A percentile compares a stretch with the other conserved stretches of the same genome.
Evolutionary conservation across 176 grass and related monocot genomes (phyloP).

Genomic region (Oryza meridionalis): DNA sequence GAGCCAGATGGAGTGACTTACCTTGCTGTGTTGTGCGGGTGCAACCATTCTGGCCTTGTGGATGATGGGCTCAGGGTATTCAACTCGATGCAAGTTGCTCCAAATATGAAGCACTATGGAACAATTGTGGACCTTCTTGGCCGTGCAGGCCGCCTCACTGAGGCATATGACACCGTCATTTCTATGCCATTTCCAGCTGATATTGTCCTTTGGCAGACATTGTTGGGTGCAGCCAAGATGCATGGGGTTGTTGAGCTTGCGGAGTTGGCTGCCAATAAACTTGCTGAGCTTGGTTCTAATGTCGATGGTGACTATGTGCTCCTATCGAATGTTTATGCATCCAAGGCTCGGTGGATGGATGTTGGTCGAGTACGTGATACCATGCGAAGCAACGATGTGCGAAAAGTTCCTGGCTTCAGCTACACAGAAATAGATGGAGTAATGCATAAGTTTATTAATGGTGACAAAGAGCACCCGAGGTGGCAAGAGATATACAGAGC

Average conservation of each 20-base stretch:
- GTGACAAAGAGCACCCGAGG: constrained; percentile 63
- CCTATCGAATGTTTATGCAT: constrained; percentile 82
- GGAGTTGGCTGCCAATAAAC: constrained; percentile 60
- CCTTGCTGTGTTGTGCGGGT: constrained; percentile 69
- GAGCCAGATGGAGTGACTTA: constrained; percentile 72
- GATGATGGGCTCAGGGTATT: constrained; percentile 75
- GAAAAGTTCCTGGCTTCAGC: constrained; percentile 82
- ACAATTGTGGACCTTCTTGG: constrained; percentile 82
- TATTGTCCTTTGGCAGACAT: constrained; percentile 82
- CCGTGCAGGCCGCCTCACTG: constrained; percentile 58
- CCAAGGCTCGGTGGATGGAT: constrained; percentile 68
- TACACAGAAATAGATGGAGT: constrained; percentile 71
- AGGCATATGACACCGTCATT: constrained; percentile 66
- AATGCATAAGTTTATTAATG: constrained; percentile 80
- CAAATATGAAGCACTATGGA: constrained; percentile 82
- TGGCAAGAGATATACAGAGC: constrained; percentile 68
- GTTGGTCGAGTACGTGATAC: constrained; percentile 71
- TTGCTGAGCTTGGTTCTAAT: constrained; percentile 74
- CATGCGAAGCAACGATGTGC: constrained; percentile 75
- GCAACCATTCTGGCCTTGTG: constrained; percentile 83
- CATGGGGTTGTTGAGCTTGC: constrained; percentile 75
- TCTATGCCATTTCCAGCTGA: constrained; percentile 77
- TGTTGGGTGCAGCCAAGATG: constrained; percentile 68
- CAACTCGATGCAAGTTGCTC: constrained; percentile 60
- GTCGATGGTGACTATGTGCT: constrained; percentile 89